These are phyloP conservation scores for Circinella umbellata DNA, from an alignment of 371 early-diverging fungal genomes.

Conservation along the genomic window DNA sequence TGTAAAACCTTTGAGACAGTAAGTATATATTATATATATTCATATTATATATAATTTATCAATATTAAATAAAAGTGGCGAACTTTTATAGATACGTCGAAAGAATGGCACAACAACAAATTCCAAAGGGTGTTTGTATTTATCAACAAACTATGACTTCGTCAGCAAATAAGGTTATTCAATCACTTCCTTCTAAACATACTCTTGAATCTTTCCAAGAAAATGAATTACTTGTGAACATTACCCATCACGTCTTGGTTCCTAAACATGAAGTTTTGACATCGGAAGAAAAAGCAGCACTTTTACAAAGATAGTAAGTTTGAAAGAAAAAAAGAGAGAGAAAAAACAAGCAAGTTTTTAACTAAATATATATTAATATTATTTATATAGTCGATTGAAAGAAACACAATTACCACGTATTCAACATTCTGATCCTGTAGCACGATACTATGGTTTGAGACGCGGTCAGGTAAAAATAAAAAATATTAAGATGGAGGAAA, in stretches of 20 bases:
- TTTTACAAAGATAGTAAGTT: conserved; percentile 92
- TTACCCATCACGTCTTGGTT: conserved; percentile 97
- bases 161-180: conserved; percentile 86
- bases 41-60: too few species aligned
- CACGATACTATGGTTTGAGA: conserved; percentile 96
- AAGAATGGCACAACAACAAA: conserved; percentile 84
- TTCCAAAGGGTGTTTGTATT: conserved; percentile 86
- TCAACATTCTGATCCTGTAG: conserved; percentile 91
- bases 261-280: conserved; percentile 94
- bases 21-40: conserved; percentile 26
- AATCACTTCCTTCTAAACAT: conserved; percentile 75
- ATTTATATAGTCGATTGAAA: conserved; percentile 77
- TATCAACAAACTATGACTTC: conserved; percentile 86
- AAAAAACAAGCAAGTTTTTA: neutral
- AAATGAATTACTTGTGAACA: conserved; percentile 97
- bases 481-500: neutral
- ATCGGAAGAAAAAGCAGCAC: conserved; percentile 89
- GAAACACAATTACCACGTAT: conserved; percentile 98
- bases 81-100: conserved; percentile 65
- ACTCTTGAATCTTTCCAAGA: conserved; percentile 95
- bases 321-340: neutral
- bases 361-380: too few species aligned
- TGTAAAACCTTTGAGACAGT: conserved; percentile 90
- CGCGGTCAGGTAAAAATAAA: conserved; percentile 88
- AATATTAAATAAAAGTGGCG: too few species aligned